Evolutionary conservation across 2,329 filamentous ascomycete species (phyloP).

Genomic region (Fusarium odoratissimum): DNA sequence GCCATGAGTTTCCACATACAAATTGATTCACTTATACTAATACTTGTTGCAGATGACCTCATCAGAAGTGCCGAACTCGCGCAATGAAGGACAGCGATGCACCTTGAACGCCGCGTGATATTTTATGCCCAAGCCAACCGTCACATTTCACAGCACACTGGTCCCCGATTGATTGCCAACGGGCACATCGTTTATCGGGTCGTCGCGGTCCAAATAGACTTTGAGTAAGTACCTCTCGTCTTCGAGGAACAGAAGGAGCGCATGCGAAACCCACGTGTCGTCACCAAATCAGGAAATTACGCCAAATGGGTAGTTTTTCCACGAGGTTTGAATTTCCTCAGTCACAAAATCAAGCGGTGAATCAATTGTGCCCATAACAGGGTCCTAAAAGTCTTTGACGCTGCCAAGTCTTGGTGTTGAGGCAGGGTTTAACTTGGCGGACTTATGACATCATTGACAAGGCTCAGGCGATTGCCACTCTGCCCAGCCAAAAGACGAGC

Average conservation of each 20-base stretch:
- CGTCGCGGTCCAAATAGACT: neutral
- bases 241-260: neutral
- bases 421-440: conserved; percentile 18
- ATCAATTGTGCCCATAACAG: neutral
- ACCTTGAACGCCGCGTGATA: no score
- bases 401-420: conserved; percentile 27
- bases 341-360: neutral
- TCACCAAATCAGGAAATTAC: neutral
- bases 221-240: neutral
- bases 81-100: neutral
- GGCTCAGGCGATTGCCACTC: conserved; percentile 22
- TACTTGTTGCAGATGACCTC: no score
- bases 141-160: accelerated
- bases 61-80: neutral
- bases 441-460: conserved; percentile 25
- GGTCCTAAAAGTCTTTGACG: neutral
- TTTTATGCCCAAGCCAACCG: neutral
- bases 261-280: neutral
- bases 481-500: conserved; percentile 2
- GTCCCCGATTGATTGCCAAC: accelerated
- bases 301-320: neutral
- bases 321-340: accelerated
- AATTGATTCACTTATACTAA: neutral
- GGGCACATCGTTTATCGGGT: accelerated
- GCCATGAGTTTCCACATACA: neutral